These are phyloP conservation scores for Rutstroemia sp. DNA, from an alignment of 2,329 filamentous ascomycete species.

Conservation along the genomic window DNA sequence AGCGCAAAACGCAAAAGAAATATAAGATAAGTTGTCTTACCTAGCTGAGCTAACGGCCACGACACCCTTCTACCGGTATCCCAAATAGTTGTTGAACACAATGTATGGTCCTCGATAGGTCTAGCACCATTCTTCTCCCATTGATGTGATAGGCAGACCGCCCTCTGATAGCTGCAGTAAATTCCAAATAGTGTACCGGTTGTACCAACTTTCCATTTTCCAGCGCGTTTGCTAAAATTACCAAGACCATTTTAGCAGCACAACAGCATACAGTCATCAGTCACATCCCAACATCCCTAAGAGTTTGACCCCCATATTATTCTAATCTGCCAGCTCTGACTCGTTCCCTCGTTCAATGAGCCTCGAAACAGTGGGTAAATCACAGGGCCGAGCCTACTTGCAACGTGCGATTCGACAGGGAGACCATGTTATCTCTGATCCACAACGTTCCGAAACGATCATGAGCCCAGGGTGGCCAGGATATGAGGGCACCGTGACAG, in stretches of 20 bases:
- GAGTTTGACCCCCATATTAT: no score
- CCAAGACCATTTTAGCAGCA: not conserved
- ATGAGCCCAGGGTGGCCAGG: not conserved
- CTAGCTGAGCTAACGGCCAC: not conserved
- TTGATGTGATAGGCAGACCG: no score
- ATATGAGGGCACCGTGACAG: not conserved
- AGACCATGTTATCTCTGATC: conserved; percentile 1
- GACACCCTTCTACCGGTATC: not conserved
- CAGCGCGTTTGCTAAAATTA: not conserved
- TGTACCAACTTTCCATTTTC: not conserved
- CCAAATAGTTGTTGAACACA: no score
- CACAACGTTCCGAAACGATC: conserved; percentile 1
- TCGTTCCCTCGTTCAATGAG: not conserved
- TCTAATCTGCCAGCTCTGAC: not conserved
- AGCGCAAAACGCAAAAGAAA: no score
- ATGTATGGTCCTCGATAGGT: no score
- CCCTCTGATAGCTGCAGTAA: no score
- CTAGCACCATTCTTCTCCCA: no score
- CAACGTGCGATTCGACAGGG: conserved; percentile 1
- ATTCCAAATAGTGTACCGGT: not conserved
- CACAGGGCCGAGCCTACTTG: not conserved
- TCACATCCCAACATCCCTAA: not conserved
- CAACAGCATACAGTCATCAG: not conserved
- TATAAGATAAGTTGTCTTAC: no score
- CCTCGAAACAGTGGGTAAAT: not conserved